Base-by-base conservation (phyloP, 768 basidiomycete genomes). In the Cyclocybe aegerita region DNA sequence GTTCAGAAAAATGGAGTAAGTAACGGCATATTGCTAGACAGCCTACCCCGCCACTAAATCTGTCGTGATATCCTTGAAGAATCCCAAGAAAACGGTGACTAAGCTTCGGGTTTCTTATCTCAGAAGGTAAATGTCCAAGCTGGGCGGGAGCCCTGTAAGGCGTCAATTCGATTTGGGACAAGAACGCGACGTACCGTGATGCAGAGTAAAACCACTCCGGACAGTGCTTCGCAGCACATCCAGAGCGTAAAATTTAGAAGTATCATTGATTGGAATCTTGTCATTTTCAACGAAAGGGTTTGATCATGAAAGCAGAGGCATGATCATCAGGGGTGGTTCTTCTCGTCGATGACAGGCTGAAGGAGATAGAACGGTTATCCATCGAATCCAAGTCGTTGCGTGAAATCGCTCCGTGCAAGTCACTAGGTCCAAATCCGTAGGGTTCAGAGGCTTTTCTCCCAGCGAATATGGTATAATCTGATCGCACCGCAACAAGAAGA, bases 121-220 rank as follows among this genome's bases (percentile, higher is more conserved):
- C 36, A 15, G 36, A 37, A 33, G 46, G 43, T 43, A 37, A 14
- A 29, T 33, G 15, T 43, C 36, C 14, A 16, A n/a, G 38, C 33
- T 54, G 52, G 49, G 38, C 45, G 48, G 39, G 9, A 45, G n/a
- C n/a, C n/a, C n/a, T n/a, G n/a, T n/a, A n/a, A n/a, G 40, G 36
- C 30, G 44, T 41, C 30, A 37, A 31, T 32, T 23, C 34, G 43
- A n/a, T 49, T 8, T 16, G 38, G 48, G 34, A 12, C 36, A 37
- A 30, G 9, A 34, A 23, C 34, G 15, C 48, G 29, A 23, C 17
- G 34, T 37, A 34, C 23, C 23, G 23, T 33, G 43, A 46, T 30
- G 34, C 53, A 49, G 53, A 50, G 53, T 54, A 54, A 54, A 49
- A 29, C 33, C 45, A 54, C 53, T 50, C 48, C 49, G 53, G 48